These are phyloP conservation scores for Pezizomycotina sp. DNA, from an alignment of 2,329 filamentous ascomycete genomes.

Conservation along the genomic window DNA sequence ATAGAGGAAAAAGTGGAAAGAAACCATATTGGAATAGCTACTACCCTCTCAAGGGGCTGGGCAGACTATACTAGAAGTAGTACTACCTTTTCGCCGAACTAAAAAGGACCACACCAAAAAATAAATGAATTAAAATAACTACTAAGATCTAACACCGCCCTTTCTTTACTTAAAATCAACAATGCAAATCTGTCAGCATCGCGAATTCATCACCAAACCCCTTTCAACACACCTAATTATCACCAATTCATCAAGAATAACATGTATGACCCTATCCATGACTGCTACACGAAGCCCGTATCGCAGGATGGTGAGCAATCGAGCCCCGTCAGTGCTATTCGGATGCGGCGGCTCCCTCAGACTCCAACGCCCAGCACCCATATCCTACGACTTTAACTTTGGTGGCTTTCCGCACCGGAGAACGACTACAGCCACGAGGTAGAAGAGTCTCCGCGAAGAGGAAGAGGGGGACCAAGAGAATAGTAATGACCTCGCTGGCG, in stretches of 20 bases:
- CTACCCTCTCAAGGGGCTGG: too few species aligned
- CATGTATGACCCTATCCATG: slow-evolving; percentile 19
- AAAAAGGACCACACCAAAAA: too few species aligned
- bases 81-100: too few species aligned
- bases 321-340: slow-evolving; percentile 12
- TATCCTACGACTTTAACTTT: slow-evolving; percentile 6
- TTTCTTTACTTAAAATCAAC: too few species aligned
- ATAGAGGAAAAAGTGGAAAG: too few species aligned
- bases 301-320: slow-evolving; percentile 10
- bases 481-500: slow-evolving; percentile 1
- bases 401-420: background rate
- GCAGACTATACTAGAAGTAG: too few species aligned
- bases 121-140: too few species aligned
- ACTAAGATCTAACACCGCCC: too few species aligned
- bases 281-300: slow-evolving; percentile 12
- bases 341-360: slow-evolving; percentile 7
- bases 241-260: slow-evolving; percentile 3
- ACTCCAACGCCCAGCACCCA: slow-evolving; percentile 3
- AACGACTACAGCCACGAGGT: background rate
- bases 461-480: slow-evolving; percentile 9
- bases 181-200: too few species aligned
- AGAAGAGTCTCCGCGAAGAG: slow-evolving; percentile 7
- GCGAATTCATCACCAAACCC: too few species aligned
- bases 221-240: too few species aligned
- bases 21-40: too few species aligned